Evolutionary conservation across 2,329 filamentous ascomycete species (phyloP), one percentile per base, ranked within the genome.

Genomic region (Rhynchosporium agropyri): DNA sequence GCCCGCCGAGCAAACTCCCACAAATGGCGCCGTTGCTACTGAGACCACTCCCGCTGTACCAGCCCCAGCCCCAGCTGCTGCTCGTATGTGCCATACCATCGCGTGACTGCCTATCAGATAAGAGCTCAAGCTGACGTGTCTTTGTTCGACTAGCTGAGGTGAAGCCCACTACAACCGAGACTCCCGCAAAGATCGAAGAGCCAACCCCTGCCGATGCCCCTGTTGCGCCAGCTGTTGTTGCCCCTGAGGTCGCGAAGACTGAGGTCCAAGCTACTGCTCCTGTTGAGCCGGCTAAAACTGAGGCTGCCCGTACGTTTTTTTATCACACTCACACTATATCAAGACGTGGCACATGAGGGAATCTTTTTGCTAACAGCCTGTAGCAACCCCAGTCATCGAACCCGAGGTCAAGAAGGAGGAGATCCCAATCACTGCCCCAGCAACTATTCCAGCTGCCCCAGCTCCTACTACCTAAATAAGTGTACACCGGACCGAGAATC

Each of bases 221-320:
- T 13, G 60, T 51, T 45, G 60, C 60, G 10, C 51, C 51, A 20
- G 45, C 40, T 42, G 55, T 46, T 42, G 36, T 42, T 42, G 57
- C 50, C 26, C 57, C 57, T 31, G 58, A 68, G 51, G 62, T 67
- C n/a, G 61, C 57, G 9, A 67, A 69, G 67, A 55, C 58, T 48
- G 67, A 68, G 15, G 57, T 58, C 10, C 62, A 67, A 62, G 63
- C 48, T 58, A 58, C 67, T 58, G 63, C 49, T 60, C 59, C 48
- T 26, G 56, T 65, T 46, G 66, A 68, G 51, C 66, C 68, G 40
- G 66, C 60, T 36, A 67, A 68, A 59, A 60, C 58, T 43, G 66
- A 68, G 43, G 45, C 61, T 43, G 58, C 63, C 36, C 53, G 62
- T 64, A 54, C 42, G 58, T 61, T 28, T 9, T 36, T 42, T 13